Evolutionary conservation across 345 rosid genomes (phyloP).

Genomic region (Viola odorata): DNA sequence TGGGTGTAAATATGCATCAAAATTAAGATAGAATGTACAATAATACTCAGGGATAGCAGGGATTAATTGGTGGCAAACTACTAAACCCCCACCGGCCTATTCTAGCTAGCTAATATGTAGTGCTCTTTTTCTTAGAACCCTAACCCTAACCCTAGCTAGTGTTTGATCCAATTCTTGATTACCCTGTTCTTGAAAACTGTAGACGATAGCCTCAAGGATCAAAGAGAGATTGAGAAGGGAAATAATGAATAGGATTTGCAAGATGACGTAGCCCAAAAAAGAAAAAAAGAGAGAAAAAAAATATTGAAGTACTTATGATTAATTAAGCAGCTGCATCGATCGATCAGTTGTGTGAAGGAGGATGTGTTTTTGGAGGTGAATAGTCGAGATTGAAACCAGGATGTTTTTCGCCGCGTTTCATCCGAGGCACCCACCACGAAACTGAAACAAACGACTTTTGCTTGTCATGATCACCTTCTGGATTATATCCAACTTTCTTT

Average conservation of each 20-base stretch:
- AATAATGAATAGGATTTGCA: too few species aligned
- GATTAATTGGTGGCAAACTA: too few species aligned
- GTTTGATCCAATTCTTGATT: too few species aligned
- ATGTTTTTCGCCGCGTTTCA: conserved; percentile 39
- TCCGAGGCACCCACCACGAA: conserved; percentile 52
- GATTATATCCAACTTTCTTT: too few species aligned
- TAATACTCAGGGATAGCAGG: too few species aligned
- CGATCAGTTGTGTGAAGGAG: conserved; percentile 67
- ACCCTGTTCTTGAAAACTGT: background rate
- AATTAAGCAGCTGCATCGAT: background rate
- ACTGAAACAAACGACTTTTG: conserved; percentile 31
- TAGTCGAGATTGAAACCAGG: conserved; percentile 71
- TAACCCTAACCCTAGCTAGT: too few species aligned
- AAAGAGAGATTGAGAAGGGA: background rate
- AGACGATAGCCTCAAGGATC: background rate
- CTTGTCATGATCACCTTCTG: conserved; percentile 14
- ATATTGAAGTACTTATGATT: background rate
- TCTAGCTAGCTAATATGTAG: too few species aligned
- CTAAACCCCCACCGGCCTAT: too few species aligned
- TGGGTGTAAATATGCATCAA: too few species aligned
- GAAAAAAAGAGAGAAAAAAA: background rate
- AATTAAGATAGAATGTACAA: too few species aligned
- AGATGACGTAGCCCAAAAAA: background rate
- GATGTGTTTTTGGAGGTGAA: conserved; percentile 69
- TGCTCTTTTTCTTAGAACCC: too few species aligned